Base-by-base conservation (phyloP, 2,329 filamentous ascomycete species). In the Neonectria hederae region DNA sequence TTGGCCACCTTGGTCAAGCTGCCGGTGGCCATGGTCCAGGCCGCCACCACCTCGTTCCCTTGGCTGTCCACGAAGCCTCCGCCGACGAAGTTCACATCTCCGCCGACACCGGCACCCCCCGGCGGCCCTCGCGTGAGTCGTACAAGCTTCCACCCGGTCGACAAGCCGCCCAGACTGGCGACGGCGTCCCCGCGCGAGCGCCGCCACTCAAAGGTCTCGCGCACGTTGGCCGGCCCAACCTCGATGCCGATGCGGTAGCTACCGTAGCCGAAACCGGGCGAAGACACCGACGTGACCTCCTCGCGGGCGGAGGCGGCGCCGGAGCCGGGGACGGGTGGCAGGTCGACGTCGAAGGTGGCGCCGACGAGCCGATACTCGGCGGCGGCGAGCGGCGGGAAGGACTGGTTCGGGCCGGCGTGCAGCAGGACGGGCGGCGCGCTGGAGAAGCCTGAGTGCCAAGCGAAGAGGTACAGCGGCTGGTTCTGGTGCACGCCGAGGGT, bases 121-220 rank as follows among this genome's bases (percentile, higher is more conserved):
- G 65, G 63, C 17, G 68, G 54, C n/a, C 62, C 62, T 4, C 40
- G 56, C 4, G 54, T 54, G 24, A 72, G 42, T 19, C 72, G 62
- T 40, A 74, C 69, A 30, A 74, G 62, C 45, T 74, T 74, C 70
- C 64, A 72, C 19, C 69, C 71, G 9, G 54, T 58, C 22, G 58
- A 57, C 21, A 65, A 26, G 0, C 67, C 72, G 9, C 62, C 65
- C 3, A 74, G 54, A 17, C 40, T 54, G 21, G 54, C 51, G 30
- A 74, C 60, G 1, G 68, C 67, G 17, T 66, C 63, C 1, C 69
- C 63, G 6, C 59, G 54, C 4, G 70, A 74, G 7, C 55, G 63
- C 8, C 70, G 58, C 72, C 72, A 74, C 48, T 74, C 67, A 17
- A 72, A 74, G n/a, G 45, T 35, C 52, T 74, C 72, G 19, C 72